Evolutionary conservation across 2,329 filamentous ascomycete species (phyloP), one percentile per base, ranked within the genome.

Genomic region (Trichoderma pleuroti): DNA sequence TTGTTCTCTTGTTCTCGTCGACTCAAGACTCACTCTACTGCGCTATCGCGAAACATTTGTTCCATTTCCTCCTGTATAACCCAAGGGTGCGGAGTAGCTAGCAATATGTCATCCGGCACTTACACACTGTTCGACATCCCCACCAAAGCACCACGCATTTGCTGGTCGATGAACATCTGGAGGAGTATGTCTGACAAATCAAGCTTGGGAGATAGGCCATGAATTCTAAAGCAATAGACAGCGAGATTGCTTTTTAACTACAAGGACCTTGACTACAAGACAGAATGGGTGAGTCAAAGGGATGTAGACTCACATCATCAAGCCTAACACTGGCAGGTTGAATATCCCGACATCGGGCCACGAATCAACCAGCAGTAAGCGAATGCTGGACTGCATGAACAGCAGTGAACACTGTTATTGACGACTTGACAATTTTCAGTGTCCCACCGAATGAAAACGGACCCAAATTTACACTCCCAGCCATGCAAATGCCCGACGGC

Each of bases 121-220:
- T 67, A 67, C 30, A 67, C 34, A 5, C 64, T 67, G 24, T 30
- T 67, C 12, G 64, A 67, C 52, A 46, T 67, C 52, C 64, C 64
- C 24, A 42, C 34, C 18, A 67, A 67, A 24, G 64, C 34, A 57
- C 64, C 64, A 30, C 64, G 24, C 8, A 34, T 67, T 3, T 67
- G 64, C 26, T 67, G 64, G 64, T 67, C 64, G 12, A 67, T 67
- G 64, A 67, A 67, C 26, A 67, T 21, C 34, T 67, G 64, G 64
- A 67, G 64, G 34, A 67, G 64, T 67, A 57, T 42, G 52, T 32
- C 34, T 2, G 24, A 24, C 12, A 12, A 24, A 8, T 21, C 4
- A 18, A 28, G 16, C 18, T 18, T 5, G 11, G 11, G n/a, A 5
- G 3, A 24, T 16, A 32, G 11, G 2, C 11, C 16, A 56, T 30